Conservation (phyloP, 2,329 filamentous ascomycete species). For the Ophiostoma populinum region DNA sequence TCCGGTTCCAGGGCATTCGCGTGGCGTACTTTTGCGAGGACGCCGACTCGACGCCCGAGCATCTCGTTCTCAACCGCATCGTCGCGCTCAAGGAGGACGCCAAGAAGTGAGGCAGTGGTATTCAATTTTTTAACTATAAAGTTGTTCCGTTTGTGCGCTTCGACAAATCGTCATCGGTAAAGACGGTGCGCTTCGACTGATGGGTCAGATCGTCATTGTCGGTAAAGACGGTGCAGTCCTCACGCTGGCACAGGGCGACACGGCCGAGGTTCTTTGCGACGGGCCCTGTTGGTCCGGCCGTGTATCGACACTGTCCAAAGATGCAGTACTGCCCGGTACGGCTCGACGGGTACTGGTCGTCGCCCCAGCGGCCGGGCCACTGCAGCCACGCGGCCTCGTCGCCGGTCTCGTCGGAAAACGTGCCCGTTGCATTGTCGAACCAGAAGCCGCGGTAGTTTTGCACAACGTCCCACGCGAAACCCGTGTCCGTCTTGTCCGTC, state of each 20-base stretch:
- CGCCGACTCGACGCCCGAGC: conserved; percentile 60
- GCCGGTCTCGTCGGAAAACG: conserved; percentile 6
- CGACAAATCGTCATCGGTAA: too few relatives aligned
- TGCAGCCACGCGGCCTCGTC: conserved; percentile 11
- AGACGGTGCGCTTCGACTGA: too few relatives aligned
- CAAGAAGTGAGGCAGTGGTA: conserved; percentile 37
- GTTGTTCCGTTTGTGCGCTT: too few relatives aligned
- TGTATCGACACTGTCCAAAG: conserved; percentile 12
- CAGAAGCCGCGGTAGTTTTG: conserved; percentile 14
- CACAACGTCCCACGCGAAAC: conserved; percentile 12
- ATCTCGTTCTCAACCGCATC: conserved; percentile 76
- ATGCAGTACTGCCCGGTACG: conserved; percentile 12
- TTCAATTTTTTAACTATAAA: too few relatives aligned
- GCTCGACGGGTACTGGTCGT: conserved; percentile 11
- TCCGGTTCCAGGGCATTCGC: conserved; percentile 82
- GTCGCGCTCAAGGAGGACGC: conserved; percentile 82
- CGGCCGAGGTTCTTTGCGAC: conserved; percentile 13
- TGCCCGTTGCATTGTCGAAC: conserved; percentile 8
- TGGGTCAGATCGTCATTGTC: too few relatives aligned
- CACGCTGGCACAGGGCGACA: conserved; percentile 11
- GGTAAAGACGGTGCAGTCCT: too few relatives aligned
- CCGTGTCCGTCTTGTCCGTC: conserved; percentile 12
- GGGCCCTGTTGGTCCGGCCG: conserved; percentile 13
- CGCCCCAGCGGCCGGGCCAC: conserved; percentile 13
- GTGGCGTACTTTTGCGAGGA: conserved; percentile 75